Conservation (phyloP, 805 yeast genomes). For the Schwanniomyces polymorphus region DNA sequence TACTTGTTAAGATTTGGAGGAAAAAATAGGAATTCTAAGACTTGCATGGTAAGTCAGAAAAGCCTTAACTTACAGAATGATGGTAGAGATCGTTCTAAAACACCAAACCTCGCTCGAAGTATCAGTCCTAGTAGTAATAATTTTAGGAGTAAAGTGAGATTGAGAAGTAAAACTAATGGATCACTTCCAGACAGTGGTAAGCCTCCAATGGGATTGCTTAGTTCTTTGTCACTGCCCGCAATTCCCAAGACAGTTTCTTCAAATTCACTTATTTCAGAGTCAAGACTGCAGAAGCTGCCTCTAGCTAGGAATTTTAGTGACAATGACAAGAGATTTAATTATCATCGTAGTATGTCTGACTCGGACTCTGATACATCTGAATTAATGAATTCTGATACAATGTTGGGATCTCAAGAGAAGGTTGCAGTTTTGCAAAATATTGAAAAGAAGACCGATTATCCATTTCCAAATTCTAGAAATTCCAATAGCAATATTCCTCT, state of each 20-base stretch:
- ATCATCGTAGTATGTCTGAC: background rate
- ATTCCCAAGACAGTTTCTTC: background rate
- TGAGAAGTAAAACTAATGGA: background rate
- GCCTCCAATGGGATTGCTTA: background rate
- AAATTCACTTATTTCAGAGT: background rate
- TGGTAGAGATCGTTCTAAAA: background rate
- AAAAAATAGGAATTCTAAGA: background rate
- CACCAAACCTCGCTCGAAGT: background rate
- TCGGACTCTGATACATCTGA: background rate
- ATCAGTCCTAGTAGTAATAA: background rate
- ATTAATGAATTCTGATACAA: background rate
- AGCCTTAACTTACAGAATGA: background rate
- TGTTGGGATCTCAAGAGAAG: background rate
- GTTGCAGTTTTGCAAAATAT: background rate
- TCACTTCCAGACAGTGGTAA: background rate
- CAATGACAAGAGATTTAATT: background rate
- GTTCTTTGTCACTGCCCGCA: background rate
- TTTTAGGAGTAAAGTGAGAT: background rate
- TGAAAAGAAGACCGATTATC: background rate
- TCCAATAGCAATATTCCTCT: constrained; percentile 2
- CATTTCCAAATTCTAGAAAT: background rate
- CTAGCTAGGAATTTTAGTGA: background rate
- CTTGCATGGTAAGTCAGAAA: background rate
- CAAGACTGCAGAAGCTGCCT: background rate
- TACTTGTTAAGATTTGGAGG: background rate